A percentile compares a stretch with the other conserved stretches of the same genome.
phyloP scores from a whole-genome alignment of 441 rosid species.

The Manihot esculenta region DNA sequence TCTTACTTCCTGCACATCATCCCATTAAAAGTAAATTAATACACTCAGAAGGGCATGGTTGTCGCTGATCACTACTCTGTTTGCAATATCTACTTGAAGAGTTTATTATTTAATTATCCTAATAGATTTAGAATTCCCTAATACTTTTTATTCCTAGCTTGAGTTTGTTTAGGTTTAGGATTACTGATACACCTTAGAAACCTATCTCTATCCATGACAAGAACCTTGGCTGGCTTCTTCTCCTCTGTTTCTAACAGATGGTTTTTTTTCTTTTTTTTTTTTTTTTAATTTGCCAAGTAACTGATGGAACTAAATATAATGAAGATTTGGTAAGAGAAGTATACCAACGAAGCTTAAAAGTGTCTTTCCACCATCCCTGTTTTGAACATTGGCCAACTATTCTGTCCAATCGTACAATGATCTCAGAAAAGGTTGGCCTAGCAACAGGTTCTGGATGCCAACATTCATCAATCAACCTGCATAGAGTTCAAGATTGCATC shows the following conservation, averaged over 20 bases:
- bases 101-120: no score
- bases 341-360: conserved; percentile 76
- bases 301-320: not conserved
- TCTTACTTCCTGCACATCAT: conserved; percentile 37
- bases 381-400: conserved; percentile 60
- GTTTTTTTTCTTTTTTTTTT: no score
- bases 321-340: conserved; percentile 11
- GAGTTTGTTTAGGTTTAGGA: no score
- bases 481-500: conserved; percentile 9
- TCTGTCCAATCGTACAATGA: conserved; percentile 65
- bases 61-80: no score
- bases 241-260: no score
- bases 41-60: not conserved
- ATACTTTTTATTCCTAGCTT: no score
- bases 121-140: no score
- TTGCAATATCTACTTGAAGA: no score
- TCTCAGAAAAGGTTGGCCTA: conserved; percentile 73
- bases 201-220: no score
- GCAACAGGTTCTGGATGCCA: conserved; percentile 57
- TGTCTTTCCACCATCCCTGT: conserved; percentile 86
- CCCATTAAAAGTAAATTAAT: not conserved
- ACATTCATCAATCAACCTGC: conserved; percentile 81
- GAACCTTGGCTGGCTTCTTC: no score
- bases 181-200: no score
- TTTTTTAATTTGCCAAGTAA: no score